Base-by-base conservation (phyloP, 768 basidiomycete species). In the Gymnopilus junonius region DNA sequence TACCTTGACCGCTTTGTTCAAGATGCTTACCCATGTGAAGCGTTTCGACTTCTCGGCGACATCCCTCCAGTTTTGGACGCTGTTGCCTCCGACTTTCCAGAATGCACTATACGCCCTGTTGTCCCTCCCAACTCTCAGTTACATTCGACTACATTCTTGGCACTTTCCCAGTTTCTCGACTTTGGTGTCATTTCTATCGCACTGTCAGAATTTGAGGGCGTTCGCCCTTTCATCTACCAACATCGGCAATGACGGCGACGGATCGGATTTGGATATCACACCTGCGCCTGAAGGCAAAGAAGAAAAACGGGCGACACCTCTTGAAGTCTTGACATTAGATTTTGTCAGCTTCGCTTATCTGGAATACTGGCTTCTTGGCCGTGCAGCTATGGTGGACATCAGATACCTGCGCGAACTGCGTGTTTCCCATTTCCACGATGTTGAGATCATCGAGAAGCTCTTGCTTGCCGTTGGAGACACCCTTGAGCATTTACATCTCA, bases 401-500 rank as follows among this genome's bases (percentile, higher is more conserved):
- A 67, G 69, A 8, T 68, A 71, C n/a, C 71, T 82, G 21, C 75
- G 79, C 20, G 81, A 82, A 63, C 70, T 82, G 31, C 76, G 80
- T 21, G 71, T 82, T 35, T 78, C 80, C 1, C 78, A 80, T 61
- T 80, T 78, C 61, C 74, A 74, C 43, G 78, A 80, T 64, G 66
- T 75, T 14, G 58, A 68, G 11, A 74, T 75, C 25, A 71, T 80
- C 42, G 73, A 77, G 34, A 75, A 71, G 68, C 74, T 82, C 31
- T 69, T 82, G 21, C 64, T 63, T 8, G 69, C 71, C 1, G 73
- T 78, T 14, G 79, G 79, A 14, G 56, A 60, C 8, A 76, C 80
- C 14, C 68, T 82, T 7, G 77, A 81, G 66, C 76, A 78, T 63
- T 75, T 82, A 43, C 80, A 81, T 65, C 73, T 82, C 62, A 82